phyloP scores from a whole-genome alignment of 2,329 filamentous ascomycete species.

The Alternaria sp. region DNA sequence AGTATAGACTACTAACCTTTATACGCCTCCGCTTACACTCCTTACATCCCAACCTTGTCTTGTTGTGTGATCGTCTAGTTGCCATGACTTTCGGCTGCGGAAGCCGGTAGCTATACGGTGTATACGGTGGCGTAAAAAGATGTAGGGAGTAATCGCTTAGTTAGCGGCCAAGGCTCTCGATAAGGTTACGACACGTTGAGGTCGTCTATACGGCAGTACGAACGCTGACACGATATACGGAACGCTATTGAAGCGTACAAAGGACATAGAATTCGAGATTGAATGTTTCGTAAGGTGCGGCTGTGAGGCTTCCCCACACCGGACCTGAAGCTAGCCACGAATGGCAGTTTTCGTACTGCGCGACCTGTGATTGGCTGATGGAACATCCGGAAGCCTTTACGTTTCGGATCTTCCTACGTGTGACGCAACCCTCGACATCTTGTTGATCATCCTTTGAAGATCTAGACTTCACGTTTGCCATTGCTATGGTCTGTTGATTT shows the following conservation, averaged over 20 bases:
- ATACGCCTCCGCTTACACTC: slow-evolving; percentile 48
- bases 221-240: not conserved
- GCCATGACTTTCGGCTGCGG: slow-evolving; percentile 26
- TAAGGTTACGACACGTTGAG: slow-evolving; percentile 9
- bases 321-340: slow-evolving; percentile 15
- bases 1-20: slow-evolving; percentile 35
- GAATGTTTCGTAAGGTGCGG: slow-evolving; percentile 15
- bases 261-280: slow-evolving; percentile 1
- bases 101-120: slow-evolving; percentile 11
- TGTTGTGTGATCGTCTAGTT: slow-evolving; percentile 46
- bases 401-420: not conserved
- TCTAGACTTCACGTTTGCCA: not conserved
- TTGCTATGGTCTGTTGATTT: not conserved
- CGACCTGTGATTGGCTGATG: slow-evolving; percentile 19
- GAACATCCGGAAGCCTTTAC: not conserved
- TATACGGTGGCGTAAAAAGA: slow-evolving; percentile 2
- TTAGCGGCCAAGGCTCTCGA: not conserved
- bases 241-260: slow-evolving; percentile 21
- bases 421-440: slow-evolving; percentile 4
- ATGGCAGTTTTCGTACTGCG: slow-evolving; percentile 26
- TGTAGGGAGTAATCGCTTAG: not conserved
- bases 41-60: slow-evolving; percentile 46
- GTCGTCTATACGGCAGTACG: not conserved
- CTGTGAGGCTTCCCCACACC: slow-evolving; percentile 21
- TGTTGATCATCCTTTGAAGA: not conserved